A percentile compares a stretch with the other conserved stretches of the same genome.
Evolutionary conservation across 2,329 filamentous ascomycete genomes (phyloP).

Genomic region (Coniosporium tulheliwenetii): DNA sequence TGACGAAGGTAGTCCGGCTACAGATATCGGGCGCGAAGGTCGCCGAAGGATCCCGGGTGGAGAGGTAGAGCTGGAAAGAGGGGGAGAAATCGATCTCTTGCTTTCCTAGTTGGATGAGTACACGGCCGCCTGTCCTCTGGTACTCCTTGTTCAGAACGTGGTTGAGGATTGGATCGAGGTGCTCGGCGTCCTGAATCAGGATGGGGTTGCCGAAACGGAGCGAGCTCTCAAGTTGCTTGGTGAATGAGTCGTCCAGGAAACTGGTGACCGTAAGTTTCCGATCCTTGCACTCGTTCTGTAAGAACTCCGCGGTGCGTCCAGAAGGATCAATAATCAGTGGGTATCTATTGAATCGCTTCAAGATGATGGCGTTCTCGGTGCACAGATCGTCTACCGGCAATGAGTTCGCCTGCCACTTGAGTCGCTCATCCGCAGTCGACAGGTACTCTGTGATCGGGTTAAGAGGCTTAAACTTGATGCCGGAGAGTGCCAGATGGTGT

Average conservation of each 20-base stretch:
- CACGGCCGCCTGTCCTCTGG: slow-evolving; percentile 93
- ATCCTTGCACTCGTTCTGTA: slow-evolving; percentile 89
- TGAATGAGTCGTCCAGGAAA: slow-evolving; percentile 95
- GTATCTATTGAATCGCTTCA: slow-evolving; percentile 96
- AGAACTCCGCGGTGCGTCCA: slow-evolving; percentile 82
- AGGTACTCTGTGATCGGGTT: slow-evolving; percentile 94
- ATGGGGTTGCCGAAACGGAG: slow-evolving; percentile 97
- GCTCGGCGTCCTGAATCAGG: slow-evolving; percentile 93
- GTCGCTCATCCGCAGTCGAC: slow-evolving; percentile 86
- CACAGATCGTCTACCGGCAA: slow-evolving; percentile 93
- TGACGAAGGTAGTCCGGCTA: slow-evolving; percentile 96
- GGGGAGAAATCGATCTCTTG: slow-evolving; percentile 99
- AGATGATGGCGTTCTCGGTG: slow-evolving; percentile 94
- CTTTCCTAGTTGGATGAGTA: slow-evolving; percentile 93
- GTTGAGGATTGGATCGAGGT: slow-evolving; percentile 92
- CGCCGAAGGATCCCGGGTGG: slow-evolving; percentile 88
- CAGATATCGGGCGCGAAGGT: slow-evolving; percentile 94
- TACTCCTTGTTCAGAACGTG: slow-evolving; percentile 99
- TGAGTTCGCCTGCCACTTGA: slow-evolving; percentile 88
- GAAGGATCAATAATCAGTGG: slow-evolving; percentile 97
- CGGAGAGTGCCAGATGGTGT: slow-evolving; percentile 82
- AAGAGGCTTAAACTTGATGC: slow-evolving; percentile 80
- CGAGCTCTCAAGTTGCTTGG: slow-evolving; percentile 93
- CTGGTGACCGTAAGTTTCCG: slow-evolving; percentile 90
- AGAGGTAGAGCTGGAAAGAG: slow-evolving; percentile 86